phyloP scores from a whole-genome alignment of 495 filamentous ascomycete genomes.

The Neurospora sp. region DNA sequence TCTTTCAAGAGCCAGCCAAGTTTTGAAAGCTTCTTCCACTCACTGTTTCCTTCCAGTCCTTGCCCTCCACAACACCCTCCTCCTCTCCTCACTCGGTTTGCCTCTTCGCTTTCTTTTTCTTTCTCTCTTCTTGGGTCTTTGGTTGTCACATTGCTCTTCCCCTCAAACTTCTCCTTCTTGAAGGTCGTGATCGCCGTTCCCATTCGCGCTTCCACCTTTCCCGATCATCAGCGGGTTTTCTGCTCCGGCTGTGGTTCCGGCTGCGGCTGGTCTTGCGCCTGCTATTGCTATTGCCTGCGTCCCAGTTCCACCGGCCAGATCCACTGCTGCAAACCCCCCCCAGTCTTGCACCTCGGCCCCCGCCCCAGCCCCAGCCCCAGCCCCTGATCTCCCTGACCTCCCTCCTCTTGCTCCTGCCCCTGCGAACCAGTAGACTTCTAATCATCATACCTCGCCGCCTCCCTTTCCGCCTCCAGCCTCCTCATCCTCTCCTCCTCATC shows the following conservation, averaged over 20 bases:
- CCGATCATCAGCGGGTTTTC: not conserved
- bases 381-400: not conserved
- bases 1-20: not conserved
- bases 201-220: not conserved
- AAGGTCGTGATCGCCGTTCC: not conserved
- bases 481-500: conserved; percentile 42
- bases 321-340: not conserved
- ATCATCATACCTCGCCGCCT: conserved; percentile 32
- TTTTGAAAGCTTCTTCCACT: not conserved
- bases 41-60: not conserved
- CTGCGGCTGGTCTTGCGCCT: not conserved
- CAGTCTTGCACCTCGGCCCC: not conserved
- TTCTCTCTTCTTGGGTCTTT: not conserved
- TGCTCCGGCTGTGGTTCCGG: not conserved
- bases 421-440: not conserved
- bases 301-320: not conserved
- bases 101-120: not conserved
- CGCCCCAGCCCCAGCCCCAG: not conserved
- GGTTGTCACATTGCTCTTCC: not conserved
- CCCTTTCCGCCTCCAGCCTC: conserved; percentile 40
- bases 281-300: not conserved
- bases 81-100: not conserved
- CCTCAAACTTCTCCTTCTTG: not conserved
- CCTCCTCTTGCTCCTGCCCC: not conserved
- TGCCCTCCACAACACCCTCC: not conserved